Percentiles rank a stretch among this genome's conserved stretches.
Conservation (phyloP, 1,139 yeast genomes). For the Barnettozyma hawaiiensis region DNA sequence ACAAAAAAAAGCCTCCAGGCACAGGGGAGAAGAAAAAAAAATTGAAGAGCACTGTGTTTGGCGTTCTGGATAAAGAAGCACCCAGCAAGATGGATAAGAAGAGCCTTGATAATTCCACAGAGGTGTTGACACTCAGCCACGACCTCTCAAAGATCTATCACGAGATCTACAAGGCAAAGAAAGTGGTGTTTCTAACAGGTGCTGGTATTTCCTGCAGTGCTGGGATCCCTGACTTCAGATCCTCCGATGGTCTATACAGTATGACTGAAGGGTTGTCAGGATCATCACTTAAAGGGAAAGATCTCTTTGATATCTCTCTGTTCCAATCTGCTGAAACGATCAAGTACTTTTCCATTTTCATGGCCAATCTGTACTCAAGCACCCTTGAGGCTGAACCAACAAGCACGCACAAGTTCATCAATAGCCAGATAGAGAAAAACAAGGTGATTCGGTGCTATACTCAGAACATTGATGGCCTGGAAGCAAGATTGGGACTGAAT, state of each 20-base stretch:
- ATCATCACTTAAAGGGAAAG: conserved; percentile 71
- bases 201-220: conserved; percentile 97
- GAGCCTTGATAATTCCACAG: neutral
- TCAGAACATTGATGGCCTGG: conserved; percentile 55
- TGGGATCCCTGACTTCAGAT: conserved; percentile 92
- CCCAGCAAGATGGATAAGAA: neutral
- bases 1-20: too few relatives aligned
- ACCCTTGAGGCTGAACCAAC: conserved; percentile 72
- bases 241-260: conserved; percentile 76
- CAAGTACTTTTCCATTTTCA: conserved; percentile 58
- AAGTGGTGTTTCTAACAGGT: conserved; percentile 67
- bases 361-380: conserved; percentile 50
- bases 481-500: conserved; percentile 29
- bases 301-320: conserved; percentile 78
- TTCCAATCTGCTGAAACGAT: conserved; percentile 62
- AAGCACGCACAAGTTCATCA: conserved; percentile 74
- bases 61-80: too few relatives aligned
- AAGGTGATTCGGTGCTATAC: conserved; percentile 80
- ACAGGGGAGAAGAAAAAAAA: neutral
- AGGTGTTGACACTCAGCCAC: neutral
- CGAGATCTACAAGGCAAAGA: conserved; percentile 32
- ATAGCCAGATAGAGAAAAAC: conserved; percentile 54
- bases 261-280: conserved; percentile 56
- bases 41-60: too few relatives aligned
- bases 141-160: conserved; percentile 3